Conservation (phyloP, 306 rosid species). For the Rubus idaeus region DNA sequence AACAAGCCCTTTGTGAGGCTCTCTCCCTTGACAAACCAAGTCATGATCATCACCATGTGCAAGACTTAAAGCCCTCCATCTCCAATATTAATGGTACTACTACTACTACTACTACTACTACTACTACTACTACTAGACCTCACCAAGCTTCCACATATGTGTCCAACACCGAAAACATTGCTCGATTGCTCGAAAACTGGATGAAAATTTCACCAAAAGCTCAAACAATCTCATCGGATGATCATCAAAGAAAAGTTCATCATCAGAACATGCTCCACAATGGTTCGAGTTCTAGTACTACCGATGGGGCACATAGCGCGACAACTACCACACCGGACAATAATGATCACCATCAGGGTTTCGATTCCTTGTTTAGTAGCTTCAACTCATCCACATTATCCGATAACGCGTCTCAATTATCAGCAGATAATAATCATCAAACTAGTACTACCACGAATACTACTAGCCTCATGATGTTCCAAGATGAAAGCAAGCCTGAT, state of each 20-base stretch:
- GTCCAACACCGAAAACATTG: constrained; percentile 73
- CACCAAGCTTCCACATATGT: constrained; percentile 48
- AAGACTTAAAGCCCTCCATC: constrained; percentile 39
- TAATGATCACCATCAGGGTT: constrained; percentile 28
- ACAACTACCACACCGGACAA: constrained; percentile 30
- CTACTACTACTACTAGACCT: constrained; percentile 10
- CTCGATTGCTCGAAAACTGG: constrained; percentile 73
- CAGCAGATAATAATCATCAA: constrained; percentile 35
- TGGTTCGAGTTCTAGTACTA: constrained; percentile 34
- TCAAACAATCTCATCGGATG: constrained; percentile 18
- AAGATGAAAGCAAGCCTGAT: constrained; percentile 51
- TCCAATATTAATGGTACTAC: not conserved
- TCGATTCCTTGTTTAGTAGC: constrained; percentile 48
- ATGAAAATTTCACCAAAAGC: constrained; percentile 56
- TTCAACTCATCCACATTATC: constrained; percentile 41
- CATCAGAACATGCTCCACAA: constrained; percentile 14
- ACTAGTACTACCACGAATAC: not conserved
- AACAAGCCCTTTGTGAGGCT: constrained; percentile 80
- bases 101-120: not conserved
- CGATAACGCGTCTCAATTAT: constrained; percentile 32
- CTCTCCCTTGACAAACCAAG: constrained; percentile 59
- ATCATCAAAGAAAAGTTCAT: not conserved
- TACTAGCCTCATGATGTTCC: constrained; percentile 23
- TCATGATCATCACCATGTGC: constrained; percentile 8
- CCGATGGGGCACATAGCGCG: constrained; percentile 55